Base-by-base conservation (phyloP, 768 basidiomycete species). In the Agrocybe pediades region DNA sequence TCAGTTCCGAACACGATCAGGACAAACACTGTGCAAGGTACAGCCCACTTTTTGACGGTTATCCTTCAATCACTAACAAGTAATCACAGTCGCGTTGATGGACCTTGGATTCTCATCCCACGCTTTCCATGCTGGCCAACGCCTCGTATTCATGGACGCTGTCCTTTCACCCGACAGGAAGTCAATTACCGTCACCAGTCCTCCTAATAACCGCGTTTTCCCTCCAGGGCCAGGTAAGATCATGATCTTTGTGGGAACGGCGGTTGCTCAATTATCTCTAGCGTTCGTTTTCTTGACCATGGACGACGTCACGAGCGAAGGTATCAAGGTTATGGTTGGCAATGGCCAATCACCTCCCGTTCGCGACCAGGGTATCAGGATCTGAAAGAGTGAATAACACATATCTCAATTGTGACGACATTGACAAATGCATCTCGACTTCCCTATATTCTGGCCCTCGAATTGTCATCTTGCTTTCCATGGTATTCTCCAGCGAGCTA, bases 51-150 rank as follows among this genome's bases (percentile, higher is more conserved):
- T 19, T 24, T 13, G 17, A 20, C 9, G 6, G 11, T 43, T 29
- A 16, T n/a, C n/a, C 36, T 23, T 24, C 41, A 8, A 51, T 36
- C 13, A 9, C 51, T 26, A 6, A 47, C 16, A 3, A 5, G 20
- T 33, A 8, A 3, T 9, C 30, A 11, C 46, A 74, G 72, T 71
- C 30, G 61, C 65, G 0, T 47, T 74, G 4, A 68, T 69, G 46
- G 72, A 75, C 46, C 64, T 74, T n/a, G 72, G 73, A 0, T 75
- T 74, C 54, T 69, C 70, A 0, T 69, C 71, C 1, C 74, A 74
- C 52, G 72, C 66, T 2, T 70, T 73, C 54, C 72, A 74, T 48
- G 67, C 70, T 46, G 72, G 72, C 46, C 66, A 66, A 27, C 69
- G 70, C n/a, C 56, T 73, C 15, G 68, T 74, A 8, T 67, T 70